Evolutionary conservation across 2,329 filamentous ascomycete genomes (phyloP), one percentile per base, ranked within the genome.

Genomic region (Colletotrichum cereale): DNA sequence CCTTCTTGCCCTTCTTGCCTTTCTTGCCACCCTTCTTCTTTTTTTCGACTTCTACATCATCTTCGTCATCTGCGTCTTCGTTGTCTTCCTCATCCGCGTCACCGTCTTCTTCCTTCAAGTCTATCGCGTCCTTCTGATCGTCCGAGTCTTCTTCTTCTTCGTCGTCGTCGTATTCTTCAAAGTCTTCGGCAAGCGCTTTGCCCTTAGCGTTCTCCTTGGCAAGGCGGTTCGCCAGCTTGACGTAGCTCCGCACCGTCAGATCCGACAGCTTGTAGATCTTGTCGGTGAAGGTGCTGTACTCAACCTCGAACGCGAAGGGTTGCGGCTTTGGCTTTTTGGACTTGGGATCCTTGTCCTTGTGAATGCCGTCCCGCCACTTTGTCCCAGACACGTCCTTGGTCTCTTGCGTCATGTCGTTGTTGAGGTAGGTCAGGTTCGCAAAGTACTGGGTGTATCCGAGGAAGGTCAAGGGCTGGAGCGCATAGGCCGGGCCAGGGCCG

Each of bases 371-470:
- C 44, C 89, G 88, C 90, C 92, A 92, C 73, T 85, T 86, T 38
- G 78, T 74, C 10, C 78, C 55, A 10, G 81, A 80, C n/a, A 79
- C 74, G 12, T 74, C 73, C 3, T 77, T 74, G 3, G 80, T 77
- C 12, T 80, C 77, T 24, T 75, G 76, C 2, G 81, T 77, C 58
- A 90, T 86, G 71, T 93, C 89, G 76, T 95, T 93, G 82, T 98
- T 97, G 82, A 97, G 91, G 70, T 89, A 84, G 0, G 96, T 98
- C n/a, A 99, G 84, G 80, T 99, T 99, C 72, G 96, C 95, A 80
- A 90, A 98, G 81, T 97, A 98, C 77, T 99, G 96, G 5, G 90
- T 94, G 80, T 94, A 98, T 6, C 93, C 90, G 3, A 92, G 86
- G 73, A 95, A 85, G 0, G 94, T 93, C 47, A 98, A 85, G 0